Percentiles rank a stretch among this genome's conserved stretches.
These are phyloP conservation scores for Microglena sp. DNA, from an alignment of 139 green algal genomes.

Conservation along the genomic window DNA sequence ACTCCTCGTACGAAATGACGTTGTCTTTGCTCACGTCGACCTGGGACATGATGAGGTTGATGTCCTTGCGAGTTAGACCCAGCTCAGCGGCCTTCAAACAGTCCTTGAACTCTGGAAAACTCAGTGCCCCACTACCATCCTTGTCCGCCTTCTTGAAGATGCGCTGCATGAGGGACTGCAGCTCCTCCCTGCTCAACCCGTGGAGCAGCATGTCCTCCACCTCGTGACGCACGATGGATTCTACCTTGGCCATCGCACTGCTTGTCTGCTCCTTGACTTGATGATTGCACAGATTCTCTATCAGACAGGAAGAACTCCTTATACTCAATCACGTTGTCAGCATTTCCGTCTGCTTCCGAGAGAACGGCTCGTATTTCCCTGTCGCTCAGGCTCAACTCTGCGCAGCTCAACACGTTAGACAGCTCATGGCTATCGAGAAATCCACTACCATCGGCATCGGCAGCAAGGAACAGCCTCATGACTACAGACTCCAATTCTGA, in stretches of 20 bases:
- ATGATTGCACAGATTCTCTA: no score
- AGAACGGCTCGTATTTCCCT: constrained; percentile 42
- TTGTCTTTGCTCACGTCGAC: constrained; percentile 19
- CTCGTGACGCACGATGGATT: constrained; percentile 19
- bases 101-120: constrained; percentile 36
- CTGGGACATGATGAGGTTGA: constrained; percentile 40
- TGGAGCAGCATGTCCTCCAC: constrained; percentile 39
- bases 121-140: constrained; percentile 14
- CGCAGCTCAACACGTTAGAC: constrained; percentile 21
- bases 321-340: constrained; percentile 50
- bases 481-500: constrained; percentile 30
- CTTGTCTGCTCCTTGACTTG: no score
- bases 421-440: constrained; percentile 47
- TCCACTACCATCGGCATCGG: constrained; percentile 36
- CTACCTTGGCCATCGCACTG: constrained; percentile 7
- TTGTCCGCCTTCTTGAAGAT: constrained; percentile 27
- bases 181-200: constrained; percentile 35
- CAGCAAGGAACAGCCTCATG: constrained; percentile 37
- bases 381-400: constrained; percentile 22
- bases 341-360: constrained; percentile 52
- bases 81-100: constrained; percentile 42
- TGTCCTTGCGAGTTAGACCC: constrained; percentile 48
- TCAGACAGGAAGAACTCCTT: constrained; percentile 51
- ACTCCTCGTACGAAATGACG: constrained; percentile 30
- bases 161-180: constrained; percentile 35